A percentile compares a stretch with the other conserved stretches of the same genome.
These are phyloP conservation scores for Rheum nobile DNA, from an alignment of 148 eudicot genomes.

Conservation along the genomic window DNA sequence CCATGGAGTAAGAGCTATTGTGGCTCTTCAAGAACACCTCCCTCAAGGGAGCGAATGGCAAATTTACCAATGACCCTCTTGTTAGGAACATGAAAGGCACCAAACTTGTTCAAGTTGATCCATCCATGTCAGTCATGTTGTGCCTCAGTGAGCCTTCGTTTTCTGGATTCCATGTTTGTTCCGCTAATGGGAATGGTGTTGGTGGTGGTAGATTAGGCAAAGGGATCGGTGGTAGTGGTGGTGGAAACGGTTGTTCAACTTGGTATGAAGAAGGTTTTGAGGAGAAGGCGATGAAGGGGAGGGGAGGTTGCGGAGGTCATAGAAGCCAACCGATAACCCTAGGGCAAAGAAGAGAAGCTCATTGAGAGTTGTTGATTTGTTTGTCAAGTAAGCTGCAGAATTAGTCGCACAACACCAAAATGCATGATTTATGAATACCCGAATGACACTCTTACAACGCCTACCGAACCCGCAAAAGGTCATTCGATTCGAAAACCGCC, in stretches of 20 bases:
- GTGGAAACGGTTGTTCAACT: constrained; percentile 8
- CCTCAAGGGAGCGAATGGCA: constrained; percentile 35
- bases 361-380: not conserved
- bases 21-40: constrained; percentile 26
- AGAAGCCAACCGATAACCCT: constrained; percentile 45
- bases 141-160: constrained; percentile 6
- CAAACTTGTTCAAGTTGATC: constrained; percentile 11
- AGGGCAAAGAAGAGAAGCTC: constrained; percentile 29
- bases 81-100: constrained; percentile 34
- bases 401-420: not conserved
- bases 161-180: too few relatives aligned
- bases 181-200: not conserved
- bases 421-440: not conserved
- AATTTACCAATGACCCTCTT: constrained; percentile 28
- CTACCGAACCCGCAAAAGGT: not conserved
- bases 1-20: constrained; percentile 20
- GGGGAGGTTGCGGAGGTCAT: constrained; percentile 20
- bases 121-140: constrained; percentile 17
- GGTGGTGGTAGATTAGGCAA: not conserved
- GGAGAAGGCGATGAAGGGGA: constrained; percentile 5
- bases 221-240: not conserved
- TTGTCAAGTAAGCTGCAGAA: not conserved
- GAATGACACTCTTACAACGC: not conserved
- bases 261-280: not conserved
- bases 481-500: not conserved